Percentiles rank a stretch among this genome's conserved stretches.
These are phyloP conservation scores for Leccinellum rugosiceps DNA, from an alignment of 768 basidiomycete species.

Conservation along the genomic window DNA sequence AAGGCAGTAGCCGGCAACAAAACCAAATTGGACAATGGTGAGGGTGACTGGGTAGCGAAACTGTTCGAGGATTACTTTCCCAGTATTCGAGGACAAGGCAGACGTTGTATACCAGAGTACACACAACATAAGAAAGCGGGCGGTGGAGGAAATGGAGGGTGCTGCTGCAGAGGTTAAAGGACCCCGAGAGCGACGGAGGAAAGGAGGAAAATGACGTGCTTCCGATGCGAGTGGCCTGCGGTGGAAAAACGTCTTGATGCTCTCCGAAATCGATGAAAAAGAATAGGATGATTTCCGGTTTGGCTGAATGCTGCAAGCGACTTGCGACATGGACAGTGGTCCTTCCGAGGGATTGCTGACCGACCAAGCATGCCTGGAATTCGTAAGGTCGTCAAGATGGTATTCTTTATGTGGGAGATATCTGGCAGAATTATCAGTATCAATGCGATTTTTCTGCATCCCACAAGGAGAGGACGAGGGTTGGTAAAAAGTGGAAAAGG, in stretches of 20 bases:
- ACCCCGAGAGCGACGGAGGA: constrained; percentile 22
- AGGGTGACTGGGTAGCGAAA: constrained; percentile 96
- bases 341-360: constrained; percentile 18
- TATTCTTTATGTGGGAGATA: constrained; percentile 19
- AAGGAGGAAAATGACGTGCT: constrained; percentile 19
- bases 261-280: constrained; percentile 9
- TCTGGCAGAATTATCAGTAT: constrained; percentile 8
- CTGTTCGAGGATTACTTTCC: constrained; percentile 89
- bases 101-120: constrained; percentile 91
- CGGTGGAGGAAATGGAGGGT: constrained; percentile 26
- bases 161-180: constrained; percentile 14
- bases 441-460: constrained; percentile 21
- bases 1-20: constrained; percentile 84
- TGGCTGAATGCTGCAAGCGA: constrained; percentile 2
- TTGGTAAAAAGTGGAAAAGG: background rate
- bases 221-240: constrained; percentile 14
- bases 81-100: constrained; percentile 93
- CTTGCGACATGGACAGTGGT: constrained; percentile 7
- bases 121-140: constrained; percentile 77
- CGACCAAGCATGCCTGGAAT: constrained; percentile 22
- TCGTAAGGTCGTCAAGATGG: constrained; percentile 13
- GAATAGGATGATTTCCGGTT: constrained; percentile 7
- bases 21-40: constrained; percentile 96
- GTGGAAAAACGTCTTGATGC: constrained; percentile 16
- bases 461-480: constrained; percentile 5